Conservation (phyloP, 73 alveolate genomes). For the Uronychia binucleata region DNA sequence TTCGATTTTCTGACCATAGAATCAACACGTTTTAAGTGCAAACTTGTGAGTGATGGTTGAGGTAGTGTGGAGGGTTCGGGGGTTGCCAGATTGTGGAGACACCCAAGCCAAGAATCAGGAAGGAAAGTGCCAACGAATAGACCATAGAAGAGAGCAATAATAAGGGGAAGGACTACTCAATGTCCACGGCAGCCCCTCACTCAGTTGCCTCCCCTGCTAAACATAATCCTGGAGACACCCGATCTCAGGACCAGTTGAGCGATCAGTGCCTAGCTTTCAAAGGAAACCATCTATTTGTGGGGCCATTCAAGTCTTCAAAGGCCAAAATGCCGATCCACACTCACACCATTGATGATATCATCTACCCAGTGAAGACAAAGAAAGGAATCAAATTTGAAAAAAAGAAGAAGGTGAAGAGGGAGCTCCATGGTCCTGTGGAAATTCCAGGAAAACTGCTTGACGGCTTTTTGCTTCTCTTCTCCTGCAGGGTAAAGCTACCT, state of each 20-base stretch:
- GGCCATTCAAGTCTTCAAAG: no score
- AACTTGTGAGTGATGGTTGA: no score
- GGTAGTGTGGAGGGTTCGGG: no score
- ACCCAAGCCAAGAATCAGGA: no score
- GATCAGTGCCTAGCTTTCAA: neutral
- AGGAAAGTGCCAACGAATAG: no score
- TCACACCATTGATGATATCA: slow-evolving; percentile 50
- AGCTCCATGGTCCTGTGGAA: neutral
- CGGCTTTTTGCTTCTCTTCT: slow-evolving; percentile 33
- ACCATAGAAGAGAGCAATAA: no score
- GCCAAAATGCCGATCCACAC: slow-evolving; percentile 29
- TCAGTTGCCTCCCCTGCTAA: neutral
- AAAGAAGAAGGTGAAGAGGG: slow-evolving; percentile 7
- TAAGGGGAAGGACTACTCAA: neutral
- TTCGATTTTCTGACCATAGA: no score
- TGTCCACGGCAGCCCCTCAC: neutral
- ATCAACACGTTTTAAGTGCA: no score
- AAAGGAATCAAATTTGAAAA: slow-evolving; percentile 46
- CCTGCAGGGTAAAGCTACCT: slow-evolving; percentile 59
- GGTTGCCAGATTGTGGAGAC: no score
- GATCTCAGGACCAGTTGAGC: neutral
- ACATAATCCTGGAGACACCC: neutral
- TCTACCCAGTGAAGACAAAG: slow-evolving; percentile 60
- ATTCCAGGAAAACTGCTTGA: slow-evolving; percentile 25
- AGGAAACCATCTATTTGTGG: neutral